Evolutionary conservation across 352 stramenopile species (phyloP).

Genomic region (Globisporangium polare): DNA sequence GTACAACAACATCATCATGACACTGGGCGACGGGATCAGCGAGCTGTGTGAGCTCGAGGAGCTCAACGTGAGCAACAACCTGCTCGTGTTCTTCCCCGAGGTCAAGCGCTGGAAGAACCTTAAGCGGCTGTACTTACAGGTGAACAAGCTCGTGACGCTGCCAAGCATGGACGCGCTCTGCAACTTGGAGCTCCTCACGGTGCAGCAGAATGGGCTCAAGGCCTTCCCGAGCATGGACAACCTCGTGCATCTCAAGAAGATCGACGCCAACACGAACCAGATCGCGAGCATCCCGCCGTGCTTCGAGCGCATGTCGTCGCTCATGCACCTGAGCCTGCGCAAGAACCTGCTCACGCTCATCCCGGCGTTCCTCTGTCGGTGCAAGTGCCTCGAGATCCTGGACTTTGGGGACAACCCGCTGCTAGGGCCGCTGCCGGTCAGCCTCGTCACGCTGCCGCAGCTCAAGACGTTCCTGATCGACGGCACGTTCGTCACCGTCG

Average conservation of each 20-base stretch:
- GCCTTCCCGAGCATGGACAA: constrained; percentile 60
- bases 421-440: constrained; percentile 29
- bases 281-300: constrained; percentile 43
- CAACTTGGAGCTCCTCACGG: constrained; percentile 58
- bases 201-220: constrained; percentile 59
- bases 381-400: constrained; percentile 58
- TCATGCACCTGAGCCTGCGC: constrained; percentile 63
- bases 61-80: constrained; percentile 71
- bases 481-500: constrained; percentile 32
- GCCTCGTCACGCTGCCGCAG: constrained; percentile 38
- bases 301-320: constrained; percentile 50
- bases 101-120: constrained; percentile 54
- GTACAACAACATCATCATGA: constrained; percentile 72
- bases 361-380: constrained; percentile 36
- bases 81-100: constrained; percentile 30
- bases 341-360: constrained; percentile 56
- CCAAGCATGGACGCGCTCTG: constrained; percentile 43
- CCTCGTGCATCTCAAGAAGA: constrained; percentile 59
- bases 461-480: constrained; percentile 73
- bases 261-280: constrained; percentile 75
- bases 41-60: constrained; percentile 58
- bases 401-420: constrained; percentile 70
- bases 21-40: constrained; percentile 40
- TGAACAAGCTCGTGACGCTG: constrained; percentile 43
- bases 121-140: constrained; percentile 50